Percentiles rank a stretch among this genome's conserved stretches.
Evolutionary conservation across 495 filamentous ascomycete species (phyloP).

Genomic region (Apodospora peruviana): DNA sequence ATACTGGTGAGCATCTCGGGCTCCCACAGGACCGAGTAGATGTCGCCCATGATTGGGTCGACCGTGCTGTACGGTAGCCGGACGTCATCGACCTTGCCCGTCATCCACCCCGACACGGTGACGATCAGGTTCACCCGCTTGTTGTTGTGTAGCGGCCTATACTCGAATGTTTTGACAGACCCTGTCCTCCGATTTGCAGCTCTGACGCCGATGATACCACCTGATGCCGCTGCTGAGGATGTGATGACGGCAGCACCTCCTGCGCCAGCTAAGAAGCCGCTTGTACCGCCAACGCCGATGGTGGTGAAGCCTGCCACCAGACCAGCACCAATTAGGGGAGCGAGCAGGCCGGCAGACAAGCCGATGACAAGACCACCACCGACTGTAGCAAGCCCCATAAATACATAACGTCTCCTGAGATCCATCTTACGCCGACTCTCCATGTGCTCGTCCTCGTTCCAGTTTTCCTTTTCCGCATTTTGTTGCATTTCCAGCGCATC

Average conservation of each 20-base stretch:
- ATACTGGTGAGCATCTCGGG: slow-evolving; percentile 96
- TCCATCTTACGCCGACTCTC: slow-evolving; percentile 76
- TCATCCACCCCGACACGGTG: slow-evolving; percentile 97
- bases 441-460: slow-evolving; percentile 95
- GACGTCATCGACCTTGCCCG: slow-evolving; percentile 93
- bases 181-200: slow-evolving; percentile 85
- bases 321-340: slow-evolving; percentile 91
- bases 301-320: slow-evolving; percentile 93
- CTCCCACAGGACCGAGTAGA: slow-evolving; percentile 97
- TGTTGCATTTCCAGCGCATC: slow-evolving; percentile 98
- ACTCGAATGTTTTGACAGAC: slow-evolving; percentile 93
- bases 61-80: slow-evolving; percentile 92
- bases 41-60: slow-evolving; percentile 95
- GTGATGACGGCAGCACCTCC: slow-evolving; percentile 94
- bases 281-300: slow-evolving; percentile 86
- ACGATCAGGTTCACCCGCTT: slow-evolving; percentile 95
- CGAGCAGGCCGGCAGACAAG: slow-evolving; percentile 83
- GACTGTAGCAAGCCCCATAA: slow-evolving; percentile 96
- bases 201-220: slow-evolving; percentile 74
- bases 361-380: slow-evolving; percentile 95
- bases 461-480: slow-evolving; percentile 85
- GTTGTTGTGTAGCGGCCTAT: slow-evolving; percentile 93
- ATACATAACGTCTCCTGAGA: slow-evolving; percentile 74
- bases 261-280: slow-evolving; percentile 82
- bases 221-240: slow-evolving; percentile 78